Base-by-base conservation (phyloP, 2,329 filamentous ascomycete genomes). In the Nothopassalora personata region DNA sequence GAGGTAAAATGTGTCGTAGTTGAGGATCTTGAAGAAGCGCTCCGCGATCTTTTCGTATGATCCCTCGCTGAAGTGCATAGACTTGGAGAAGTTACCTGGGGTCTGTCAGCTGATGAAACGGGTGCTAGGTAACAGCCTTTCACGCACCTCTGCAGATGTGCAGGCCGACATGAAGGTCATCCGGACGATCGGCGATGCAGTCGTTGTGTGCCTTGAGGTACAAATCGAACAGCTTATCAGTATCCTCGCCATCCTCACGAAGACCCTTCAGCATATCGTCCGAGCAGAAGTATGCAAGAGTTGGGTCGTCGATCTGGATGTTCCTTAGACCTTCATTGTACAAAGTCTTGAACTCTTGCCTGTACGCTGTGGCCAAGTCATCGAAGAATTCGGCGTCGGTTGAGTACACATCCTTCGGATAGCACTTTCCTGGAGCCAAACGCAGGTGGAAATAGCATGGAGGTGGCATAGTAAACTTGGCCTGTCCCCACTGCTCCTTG, bases 1-100 rank as follows among this genome's bases (percentile, higher is more conserved):
- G 48, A 75, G 68, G 65, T 75, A 75, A 65, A 74, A 74, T 31
- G 72, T 74, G 61, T 75, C 72, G 59, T 73, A 74, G 62, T 73
- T 71, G 57, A 74, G 68, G 1, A 70, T 68, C 62, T 70, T 70
- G 68, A 75, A 74, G 67, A 75, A 72, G 11, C 61, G 64, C 67
- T 72, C 68, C 15, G 73, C 73, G 60, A 75, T 74, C 28, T 66
- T 63, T 62, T 75, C 73, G 64, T 74, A 75, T 45, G 67, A 71
- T 58, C 73, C 73, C 56, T 73, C 70, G 57, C 67, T 70, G 64
- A 74, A 74, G 63, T 74, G 72, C 70, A 72, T 71, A 13, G 68
- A 70, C 65, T 73, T 73, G 62, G 70, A 70, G 66, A 74, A 73
- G 65, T 74, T 74, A 53, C 71, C 70, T 72, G 57, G 1, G n/a